Conservation (phyloP, 1,284 basidiomycete species). For the Mycena sp. region DNA sequence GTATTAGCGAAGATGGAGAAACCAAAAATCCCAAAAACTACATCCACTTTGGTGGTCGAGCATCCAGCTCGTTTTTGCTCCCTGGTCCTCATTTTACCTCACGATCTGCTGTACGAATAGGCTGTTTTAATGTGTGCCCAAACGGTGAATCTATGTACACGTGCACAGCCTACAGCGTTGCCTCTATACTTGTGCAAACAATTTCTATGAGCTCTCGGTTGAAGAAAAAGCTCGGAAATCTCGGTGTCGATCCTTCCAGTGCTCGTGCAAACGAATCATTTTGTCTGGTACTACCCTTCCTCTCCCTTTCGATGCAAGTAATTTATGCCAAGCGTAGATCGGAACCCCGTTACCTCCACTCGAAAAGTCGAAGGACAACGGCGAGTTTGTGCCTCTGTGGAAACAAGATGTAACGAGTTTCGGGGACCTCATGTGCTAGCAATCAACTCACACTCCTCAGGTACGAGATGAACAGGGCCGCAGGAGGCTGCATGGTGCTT, state of each 20-base stretch:
- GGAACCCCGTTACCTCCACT: conserved; percentile 93
- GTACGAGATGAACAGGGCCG: conserved; percentile 96
- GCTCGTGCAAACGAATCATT: conserved; percentile 86
- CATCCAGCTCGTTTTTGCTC: too few relatives aligned
- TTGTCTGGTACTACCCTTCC: conserved; percentile 69
- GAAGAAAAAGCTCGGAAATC: conserved; percentile 84
- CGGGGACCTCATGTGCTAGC: neutral
- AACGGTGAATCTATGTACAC: too few relatives aligned
- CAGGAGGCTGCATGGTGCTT: conserved; percentile 93
- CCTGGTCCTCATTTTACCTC: too few relatives aligned
- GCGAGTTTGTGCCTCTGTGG: conserved; percentile 97
- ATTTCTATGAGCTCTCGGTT: conserved; percentile 64
- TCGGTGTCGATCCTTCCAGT: conserved; percentile 77
- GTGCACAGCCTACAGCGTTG: too few relatives aligned
- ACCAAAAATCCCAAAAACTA: too few relatives aligned
- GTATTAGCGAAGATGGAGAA: too few relatives aligned
- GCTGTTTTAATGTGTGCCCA: too few relatives aligned
- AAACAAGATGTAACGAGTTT: conserved; percentile 84
- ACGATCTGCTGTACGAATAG: too few relatives aligned
- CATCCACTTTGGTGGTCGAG: too few relatives aligned
- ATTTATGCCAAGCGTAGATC: conserved; percentile 59
- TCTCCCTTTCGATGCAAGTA: conserved; percentile 1
- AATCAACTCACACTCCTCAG: conserved; percentile 46
- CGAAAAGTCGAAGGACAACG: conserved; percentile 87
- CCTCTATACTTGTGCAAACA: too few relatives aligned